Evolutionary conservation across 2,329 filamentous ascomycete species (phyloP).

Genomic region (Fusarium equiseti): DNA sequence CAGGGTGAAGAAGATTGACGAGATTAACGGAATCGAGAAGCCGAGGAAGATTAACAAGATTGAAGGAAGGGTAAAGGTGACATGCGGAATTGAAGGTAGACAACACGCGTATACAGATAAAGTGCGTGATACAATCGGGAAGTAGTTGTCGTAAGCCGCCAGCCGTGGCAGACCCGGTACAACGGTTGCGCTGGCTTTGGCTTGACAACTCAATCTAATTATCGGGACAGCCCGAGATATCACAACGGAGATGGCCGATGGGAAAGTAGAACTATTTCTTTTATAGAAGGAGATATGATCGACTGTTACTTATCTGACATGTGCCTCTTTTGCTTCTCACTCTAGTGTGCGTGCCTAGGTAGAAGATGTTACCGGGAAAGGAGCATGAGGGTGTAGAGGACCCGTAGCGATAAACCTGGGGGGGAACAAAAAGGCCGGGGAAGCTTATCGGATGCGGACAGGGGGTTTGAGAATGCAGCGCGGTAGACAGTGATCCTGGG

Average conservation of each 20-base stretch:
- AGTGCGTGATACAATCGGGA: background rate
- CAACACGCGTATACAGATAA: background rate
- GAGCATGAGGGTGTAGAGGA: conserved; percentile 19
- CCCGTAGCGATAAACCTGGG: conserved; percentile 17
- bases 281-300: conserved; percentile 25
- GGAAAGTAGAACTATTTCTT: conserved; percentile 11
- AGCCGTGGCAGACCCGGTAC: conserved; percentile 1
- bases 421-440: conserved; percentile 2
- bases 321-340: background rate
- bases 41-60: background rate
- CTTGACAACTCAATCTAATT: conserved; percentile 2
- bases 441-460: conserved; percentile 22
- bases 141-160: background rate
- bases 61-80: too few species aligned
- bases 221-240: conserved; percentile 31
- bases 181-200: background rate
- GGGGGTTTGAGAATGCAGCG: background rate
- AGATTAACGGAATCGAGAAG: background rate
- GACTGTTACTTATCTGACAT: conserved; percentile 17
- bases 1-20: background rate
- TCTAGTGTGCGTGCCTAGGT: too few species aligned
- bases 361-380: background rate
- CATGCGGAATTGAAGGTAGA: background rate
- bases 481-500: background rate
- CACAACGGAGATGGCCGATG: conserved; percentile 29